Evolutionary conservation across 495 filamentous ascomycete species (phyloP), one percentile per base, ranked within the genome.

Genomic region (Hypoxylon intermedium): DNA sequence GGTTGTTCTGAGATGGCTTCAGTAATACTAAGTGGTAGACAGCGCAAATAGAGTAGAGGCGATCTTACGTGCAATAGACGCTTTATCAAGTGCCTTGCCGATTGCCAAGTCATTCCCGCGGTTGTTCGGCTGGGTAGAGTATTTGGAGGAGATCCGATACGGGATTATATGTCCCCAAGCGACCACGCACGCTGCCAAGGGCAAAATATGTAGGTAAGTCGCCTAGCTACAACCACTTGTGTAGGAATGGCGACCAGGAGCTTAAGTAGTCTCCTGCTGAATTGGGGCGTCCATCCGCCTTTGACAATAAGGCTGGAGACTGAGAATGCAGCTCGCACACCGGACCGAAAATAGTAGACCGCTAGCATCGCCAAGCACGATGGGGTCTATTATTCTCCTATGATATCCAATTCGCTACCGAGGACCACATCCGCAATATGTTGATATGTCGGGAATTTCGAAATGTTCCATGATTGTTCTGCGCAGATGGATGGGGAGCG

Each of bases 331-430:
- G 51, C 46, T 60, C 18, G 46, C 45, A 41, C 51, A 23, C 19
- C 49, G 51, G 49, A 51, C 60, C 40, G 31, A 56, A 40, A 60
- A 65, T 59, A 45, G 56, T 52, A 60, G 51, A 60, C 44, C 40
- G 51, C 46, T 55, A 60, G 55, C 55, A 65, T 52, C 50, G 51
- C 55, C 55, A 59, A 65, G 62, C 41, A 47, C 7, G 13, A 47
- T 53, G 55, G 62, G 61, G 62, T 20, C 46, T 65, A 60, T 49
- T 56, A 42, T 61, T 58, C 44, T 56, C 33, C 54, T 53, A 54
- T 53, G 52, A 40, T 47, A 61, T 64, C 53, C 54, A 69, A 55
- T 63, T 56, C 40, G 56, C 53, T 60, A 67, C 60, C 57, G 55
- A 58, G 51, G 50, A 52, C 30, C 33, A 47, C 55, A 61, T 50